Percentiles rank a stretch among this genome's conserved stretches.
These are phyloP conservation scores for Penicillium sp. DNA, from an alignment of 2,329 filamentous ascomycete genomes.

Conservation along the genomic window DNA sequence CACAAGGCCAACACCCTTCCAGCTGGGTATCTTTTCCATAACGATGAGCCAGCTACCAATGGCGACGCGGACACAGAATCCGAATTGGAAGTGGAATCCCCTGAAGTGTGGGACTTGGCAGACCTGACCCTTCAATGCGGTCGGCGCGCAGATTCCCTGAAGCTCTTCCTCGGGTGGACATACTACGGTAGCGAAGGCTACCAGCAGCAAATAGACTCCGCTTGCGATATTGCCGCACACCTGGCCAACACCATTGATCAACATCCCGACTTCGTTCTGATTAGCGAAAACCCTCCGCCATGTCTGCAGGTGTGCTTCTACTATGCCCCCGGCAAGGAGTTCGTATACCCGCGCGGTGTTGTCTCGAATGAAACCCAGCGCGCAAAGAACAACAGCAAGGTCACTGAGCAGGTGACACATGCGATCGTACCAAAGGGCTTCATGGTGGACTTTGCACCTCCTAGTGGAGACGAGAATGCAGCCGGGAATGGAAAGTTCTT, in stretches of 20 bases:
- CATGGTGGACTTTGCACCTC: constrained; percentile 69
- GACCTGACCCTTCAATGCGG: constrained; percentile 94
- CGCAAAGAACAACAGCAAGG: constrained; percentile 53
- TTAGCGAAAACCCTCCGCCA: constrained; percentile 75
- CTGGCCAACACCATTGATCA: constrained; percentile 63
- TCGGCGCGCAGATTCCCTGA: constrained; percentile 79
- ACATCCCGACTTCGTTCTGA: constrained; percentile 65
- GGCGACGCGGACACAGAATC: constrained; percentile 15
- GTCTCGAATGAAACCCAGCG: constrained; percentile 38
- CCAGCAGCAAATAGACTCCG: constrained; percentile 67
- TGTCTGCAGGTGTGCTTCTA: constrained; percentile 97
- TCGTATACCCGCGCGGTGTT: constrained; percentile 42
- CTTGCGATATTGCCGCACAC: constrained; percentile 70
- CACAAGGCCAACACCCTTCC: constrained; percentile 82
- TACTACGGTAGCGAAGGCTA: constrained; percentile 84
- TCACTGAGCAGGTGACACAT: constrained; percentile 58
- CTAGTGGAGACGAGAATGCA: constrained; percentile 50
- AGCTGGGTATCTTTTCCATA: constrained; percentile 84
- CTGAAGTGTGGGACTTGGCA: constrained; percentile 81
- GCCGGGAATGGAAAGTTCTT: constrained; percentile 66
- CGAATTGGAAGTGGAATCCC: constrained; percentile 35
- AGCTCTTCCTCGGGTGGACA: constrained; percentile 84
- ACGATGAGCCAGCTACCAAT: constrained; percentile 40
- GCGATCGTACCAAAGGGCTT: constrained; percentile 62
- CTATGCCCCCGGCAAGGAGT: constrained; percentile 62